A percentile compares a stretch with the other conserved stretches of the same genome.
phyloP scores from a whole-genome alignment of 176 grass and related monocot species.

The Panicum miliaceum region DNA sequence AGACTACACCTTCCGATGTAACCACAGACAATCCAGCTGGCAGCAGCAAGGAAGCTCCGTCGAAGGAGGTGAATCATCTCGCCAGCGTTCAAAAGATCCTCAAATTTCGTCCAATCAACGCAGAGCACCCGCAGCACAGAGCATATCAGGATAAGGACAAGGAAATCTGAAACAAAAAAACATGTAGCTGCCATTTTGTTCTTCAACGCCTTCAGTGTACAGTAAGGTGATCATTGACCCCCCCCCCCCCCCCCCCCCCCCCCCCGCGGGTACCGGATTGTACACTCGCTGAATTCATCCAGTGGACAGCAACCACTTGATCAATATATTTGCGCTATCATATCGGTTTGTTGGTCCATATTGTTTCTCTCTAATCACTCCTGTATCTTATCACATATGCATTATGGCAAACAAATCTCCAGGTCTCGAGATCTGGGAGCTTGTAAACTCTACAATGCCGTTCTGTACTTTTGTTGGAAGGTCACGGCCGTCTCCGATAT shows the following conservation, averaged over 20 bases:
- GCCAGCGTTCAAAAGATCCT: conserved; percentile 74
- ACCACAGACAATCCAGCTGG: conserved; percentile 26
- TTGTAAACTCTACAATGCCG: not conserved
- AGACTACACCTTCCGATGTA: not conserved
- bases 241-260: too few relatives aligned
- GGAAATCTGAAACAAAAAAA: conserved; percentile 22
- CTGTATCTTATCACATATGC: not conserved
- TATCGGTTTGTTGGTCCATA: not conserved
- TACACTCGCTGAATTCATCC: not conserved
- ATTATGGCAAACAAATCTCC: not conserved
- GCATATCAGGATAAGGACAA: not conserved
- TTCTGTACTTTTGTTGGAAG: not conserved
- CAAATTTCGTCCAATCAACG: conserved; percentile 55
- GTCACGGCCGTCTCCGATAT: not conserved
- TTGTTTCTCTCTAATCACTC: not conserved
- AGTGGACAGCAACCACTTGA: not conserved
- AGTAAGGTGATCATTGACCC: not conserved
- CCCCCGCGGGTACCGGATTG: not conserved
- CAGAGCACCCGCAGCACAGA: conserved; percentile 20
- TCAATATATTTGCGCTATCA: not conserved
- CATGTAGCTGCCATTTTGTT: not conserved
- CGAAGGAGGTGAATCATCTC: conserved; percentile 74
- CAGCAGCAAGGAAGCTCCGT: conserved; percentile 39
- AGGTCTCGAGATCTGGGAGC: not conserved
- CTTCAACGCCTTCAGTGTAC: not conserved